Conservation (phyloP, 495 filamentous ascomycete genomes). For the Lepidopterella palustris region DNA sequence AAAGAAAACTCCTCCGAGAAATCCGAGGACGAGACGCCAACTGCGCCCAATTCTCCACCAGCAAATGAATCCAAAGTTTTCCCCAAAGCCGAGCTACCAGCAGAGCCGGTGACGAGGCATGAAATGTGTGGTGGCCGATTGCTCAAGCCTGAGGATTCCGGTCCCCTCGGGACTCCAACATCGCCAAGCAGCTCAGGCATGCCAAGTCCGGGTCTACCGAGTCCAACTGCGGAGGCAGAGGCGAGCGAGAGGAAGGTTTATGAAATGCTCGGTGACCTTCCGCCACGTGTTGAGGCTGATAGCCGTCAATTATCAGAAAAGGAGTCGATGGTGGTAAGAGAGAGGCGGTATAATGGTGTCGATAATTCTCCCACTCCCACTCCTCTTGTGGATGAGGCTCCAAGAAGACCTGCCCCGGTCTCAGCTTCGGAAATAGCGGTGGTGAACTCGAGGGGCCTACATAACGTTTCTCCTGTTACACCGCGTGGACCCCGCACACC, state of each 20-base stretch:
- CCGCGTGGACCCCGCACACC: background rate
- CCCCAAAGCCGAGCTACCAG: constrained; percentile 37
- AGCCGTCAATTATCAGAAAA: constrained; percentile 35
- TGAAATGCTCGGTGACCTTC: constrained; percentile 38
- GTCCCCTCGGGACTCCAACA: constrained; percentile 5
- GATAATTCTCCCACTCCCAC: constrained; percentile 12
- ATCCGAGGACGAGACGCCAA: constrained; percentile 12
- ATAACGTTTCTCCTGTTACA: constrained; percentile 19
- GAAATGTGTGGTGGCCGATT: constrained; percentile 3
- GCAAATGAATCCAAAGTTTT: constrained; percentile 28
- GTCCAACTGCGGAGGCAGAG: constrained; percentile 27
- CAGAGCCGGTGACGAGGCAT: background rate
- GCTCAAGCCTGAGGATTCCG: constrained; percentile 2
- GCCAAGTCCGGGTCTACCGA: constrained; percentile 11
- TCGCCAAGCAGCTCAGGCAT: background rate
- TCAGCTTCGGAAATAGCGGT: constrained; percentile 21
- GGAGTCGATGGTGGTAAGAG: constrained; percentile 34
- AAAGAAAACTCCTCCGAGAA: constrained; percentile 1
- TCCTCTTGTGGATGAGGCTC: constrained; percentile 15
- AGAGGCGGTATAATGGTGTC: constrained; percentile 35
- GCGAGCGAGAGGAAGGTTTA: constrained; percentile 32
- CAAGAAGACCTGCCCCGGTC: constrained; percentile 15
- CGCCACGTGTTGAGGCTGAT: constrained; percentile 31
- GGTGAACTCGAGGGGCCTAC: constrained; percentile 14
- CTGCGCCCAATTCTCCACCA: constrained; percentile 12